Evolutionary conservation across 2,329 filamentous ascomycete species (phyloP).

Genomic region (Fusarium sarcochroum): DNA sequence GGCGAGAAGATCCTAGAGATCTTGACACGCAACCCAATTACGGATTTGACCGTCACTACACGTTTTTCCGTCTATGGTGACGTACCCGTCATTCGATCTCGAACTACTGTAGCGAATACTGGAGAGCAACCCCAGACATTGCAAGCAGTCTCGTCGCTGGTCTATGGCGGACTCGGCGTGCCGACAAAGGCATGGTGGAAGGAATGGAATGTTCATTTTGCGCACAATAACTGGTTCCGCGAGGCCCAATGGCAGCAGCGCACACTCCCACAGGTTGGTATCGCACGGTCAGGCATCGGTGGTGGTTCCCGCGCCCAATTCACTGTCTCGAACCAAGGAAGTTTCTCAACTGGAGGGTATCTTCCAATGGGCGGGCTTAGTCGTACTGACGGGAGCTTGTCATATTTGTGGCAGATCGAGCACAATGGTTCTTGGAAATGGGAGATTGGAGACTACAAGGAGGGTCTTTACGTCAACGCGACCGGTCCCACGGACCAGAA

Average conservation of each 20-base stretch:
- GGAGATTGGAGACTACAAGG: slow-evolving; percentile 54
- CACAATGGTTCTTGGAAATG: slow-evolving; percentile 55
- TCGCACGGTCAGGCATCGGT: slow-evolving; percentile 21
- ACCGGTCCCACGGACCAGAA: slow-evolving; percentile 47
- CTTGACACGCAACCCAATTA: not conserved
- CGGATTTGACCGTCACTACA: not conserved
- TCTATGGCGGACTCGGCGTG: not conserved
- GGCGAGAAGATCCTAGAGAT: not conserved
- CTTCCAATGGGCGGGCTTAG: slow-evolving; percentile 52
- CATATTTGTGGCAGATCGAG: slow-evolving; percentile 56
- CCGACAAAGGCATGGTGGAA: not conserved
- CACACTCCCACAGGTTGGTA: not conserved
- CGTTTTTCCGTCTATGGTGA: not conserved
- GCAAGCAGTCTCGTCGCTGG: not conserved
- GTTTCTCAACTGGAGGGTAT: slow-evolving; percentile 49
- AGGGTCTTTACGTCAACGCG: slow-evolving; percentile 51
- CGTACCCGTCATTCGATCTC: not conserved
- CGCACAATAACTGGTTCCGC: slow-evolving; percentile 2
- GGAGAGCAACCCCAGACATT: not conserved
- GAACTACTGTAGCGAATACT: not conserved
- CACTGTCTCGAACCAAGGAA: slow-evolving; percentile 46
- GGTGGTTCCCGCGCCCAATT: slow-evolving; percentile 30
- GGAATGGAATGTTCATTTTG: not conserved
- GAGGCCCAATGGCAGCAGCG: slow-evolving; percentile 6
- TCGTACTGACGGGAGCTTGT: slow-evolving; percentile 38